These are phyloP conservation scores for Starmerella scarabaei DNA, from an alignment of 805 yeast species.

Conservation along the genomic window DNA sequence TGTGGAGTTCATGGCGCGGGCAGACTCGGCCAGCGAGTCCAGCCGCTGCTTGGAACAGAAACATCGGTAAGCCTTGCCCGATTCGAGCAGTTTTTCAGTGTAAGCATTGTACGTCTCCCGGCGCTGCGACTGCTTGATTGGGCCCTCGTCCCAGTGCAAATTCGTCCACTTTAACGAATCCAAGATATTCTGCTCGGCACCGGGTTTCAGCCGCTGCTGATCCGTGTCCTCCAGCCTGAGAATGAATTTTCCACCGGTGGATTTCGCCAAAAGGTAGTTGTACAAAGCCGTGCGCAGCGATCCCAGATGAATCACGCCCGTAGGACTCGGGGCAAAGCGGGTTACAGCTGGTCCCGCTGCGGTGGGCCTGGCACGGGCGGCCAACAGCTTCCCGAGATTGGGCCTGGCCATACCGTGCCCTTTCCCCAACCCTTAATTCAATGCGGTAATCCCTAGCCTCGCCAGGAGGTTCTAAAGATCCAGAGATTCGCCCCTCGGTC, in stretches of 20 bases:
- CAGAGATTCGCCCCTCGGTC: too few relatives aligned
- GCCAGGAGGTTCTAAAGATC: too few relatives aligned
- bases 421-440: too few relatives aligned
- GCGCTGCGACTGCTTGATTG: constrained; percentile 70
- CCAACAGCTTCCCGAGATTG: constrained; percentile 18
- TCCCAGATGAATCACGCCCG: constrained; percentile 89
- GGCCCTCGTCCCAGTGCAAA: constrained; percentile 70
- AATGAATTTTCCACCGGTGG: constrained; percentile 68
- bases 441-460: too few relatives aligned
- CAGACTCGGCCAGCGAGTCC: constrained; percentile 53
- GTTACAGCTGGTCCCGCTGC: constrained; percentile 51
- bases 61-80: constrained; percentile 74
- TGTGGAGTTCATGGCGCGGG: constrained; percentile 58
- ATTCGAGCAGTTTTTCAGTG: constrained; percentile 40
- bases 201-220: constrained; percentile 58
- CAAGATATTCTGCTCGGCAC: constrained; percentile 73
- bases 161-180: constrained; percentile 69
- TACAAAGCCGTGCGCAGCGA: constrained; percentile 86
- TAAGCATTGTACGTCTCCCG: constrained; percentile 50
- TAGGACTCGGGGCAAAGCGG: constrained; percentile 96
- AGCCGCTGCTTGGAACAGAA: constrained; percentile 74
- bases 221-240: constrained; percentile 90
- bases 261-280: constrained; percentile 68
- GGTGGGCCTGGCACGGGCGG: constrained; percentile 2
- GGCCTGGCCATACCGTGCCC: too few relatives aligned